Conservation (phyloP, 208 protist species). For the Leishmania major region DNA sequence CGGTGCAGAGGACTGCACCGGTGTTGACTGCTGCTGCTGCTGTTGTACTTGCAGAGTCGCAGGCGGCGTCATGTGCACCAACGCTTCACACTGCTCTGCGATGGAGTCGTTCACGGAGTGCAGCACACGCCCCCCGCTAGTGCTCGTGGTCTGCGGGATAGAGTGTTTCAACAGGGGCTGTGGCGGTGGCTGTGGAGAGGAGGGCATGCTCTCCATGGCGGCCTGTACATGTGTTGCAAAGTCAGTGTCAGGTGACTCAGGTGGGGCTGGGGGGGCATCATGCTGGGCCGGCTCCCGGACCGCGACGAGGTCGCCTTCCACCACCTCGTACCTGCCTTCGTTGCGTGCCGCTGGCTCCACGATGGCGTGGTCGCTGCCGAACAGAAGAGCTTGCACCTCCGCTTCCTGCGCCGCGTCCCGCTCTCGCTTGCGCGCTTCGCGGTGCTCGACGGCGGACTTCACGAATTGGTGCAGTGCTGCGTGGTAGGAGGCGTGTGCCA, state of each 20-base stretch:
- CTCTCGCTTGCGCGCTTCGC: slow-evolving; percentile 19
- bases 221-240: slow-evolving; percentile 29
- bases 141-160: slow-evolving; percentile 1
- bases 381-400: slow-evolving; percentile 37
- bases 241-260: not conserved
- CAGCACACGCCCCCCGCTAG: slow-evolving; percentile 2
- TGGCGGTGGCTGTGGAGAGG: not conserved
- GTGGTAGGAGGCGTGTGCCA: slow-evolving; percentile 18
- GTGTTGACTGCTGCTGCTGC: not conserved
- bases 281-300: not conserved
- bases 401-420: slow-evolving; percentile 23
- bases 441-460: slow-evolving; percentile 17
- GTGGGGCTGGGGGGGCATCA: not conserved
- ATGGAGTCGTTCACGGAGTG: slow-evolving; percentile 9
- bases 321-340: not conserved
- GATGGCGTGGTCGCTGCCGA: not conserved
- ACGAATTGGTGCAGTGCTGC: slow-evolving; percentile 34
- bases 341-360: not conserved
- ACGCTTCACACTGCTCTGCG: slow-evolving; percentile 6
- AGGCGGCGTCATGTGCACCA: slow-evolving; percentile 9
- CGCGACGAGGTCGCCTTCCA: not conserved
- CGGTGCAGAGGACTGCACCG: slow-evolving; percentile 1
- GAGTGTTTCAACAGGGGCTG: slow-evolving; percentile 14
- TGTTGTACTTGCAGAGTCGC: not conserved
- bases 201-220: slow-evolving; percentile 24